Conservation (phyloP, 2,329 filamentous ascomycete species). For the Gyromitra esculenta region DNA sequence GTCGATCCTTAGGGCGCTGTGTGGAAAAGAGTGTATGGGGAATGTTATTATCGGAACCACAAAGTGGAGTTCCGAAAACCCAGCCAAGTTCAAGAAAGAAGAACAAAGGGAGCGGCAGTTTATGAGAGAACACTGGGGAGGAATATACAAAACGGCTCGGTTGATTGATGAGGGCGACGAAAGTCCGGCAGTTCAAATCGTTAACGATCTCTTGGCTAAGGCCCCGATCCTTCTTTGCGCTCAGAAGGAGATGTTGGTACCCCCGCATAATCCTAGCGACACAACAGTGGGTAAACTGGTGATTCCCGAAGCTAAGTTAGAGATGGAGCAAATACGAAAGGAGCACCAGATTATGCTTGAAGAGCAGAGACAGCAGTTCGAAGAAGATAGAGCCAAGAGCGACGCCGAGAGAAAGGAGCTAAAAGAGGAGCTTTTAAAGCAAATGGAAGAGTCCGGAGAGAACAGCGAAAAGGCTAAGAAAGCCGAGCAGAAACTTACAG, state of each 20-base stretch:
- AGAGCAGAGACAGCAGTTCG: not conserved
- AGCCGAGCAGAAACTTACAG: not conserved
- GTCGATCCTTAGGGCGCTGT: constrained; percentile 29
- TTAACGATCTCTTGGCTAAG: constrained; percentile 6
- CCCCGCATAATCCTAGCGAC: not conserved
- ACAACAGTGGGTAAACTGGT: constrained; percentile 28
- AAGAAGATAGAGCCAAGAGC: not conserved
- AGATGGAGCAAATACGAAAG: not conserved
- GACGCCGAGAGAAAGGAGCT: not conserved
- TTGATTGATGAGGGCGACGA: not conserved
- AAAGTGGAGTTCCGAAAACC: constrained; percentile 13
- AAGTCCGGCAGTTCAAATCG: not conserved
- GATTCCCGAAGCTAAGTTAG: not conserved
- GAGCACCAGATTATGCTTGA: not conserved
- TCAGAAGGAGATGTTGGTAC: constrained; percentile 17
- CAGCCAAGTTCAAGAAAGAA: constrained; percentile 20
- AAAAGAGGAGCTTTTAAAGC: not conserved
- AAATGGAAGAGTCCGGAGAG: not conserved
- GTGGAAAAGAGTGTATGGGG: constrained; percentile 29
- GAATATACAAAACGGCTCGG: not conserved
- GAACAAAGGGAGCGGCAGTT: constrained; percentile 2
- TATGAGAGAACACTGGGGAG: constrained; percentile 17
- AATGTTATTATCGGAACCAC: constrained; percentile 40
- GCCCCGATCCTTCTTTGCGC: constrained; percentile 8
- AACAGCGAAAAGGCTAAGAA: not conserved